Evolutionary conservation across 2,329 filamentous ascomycete genomes (phyloP), one percentile per base, ranked within the genome.

Genomic region (Cyphellophora europaea): DNA sequence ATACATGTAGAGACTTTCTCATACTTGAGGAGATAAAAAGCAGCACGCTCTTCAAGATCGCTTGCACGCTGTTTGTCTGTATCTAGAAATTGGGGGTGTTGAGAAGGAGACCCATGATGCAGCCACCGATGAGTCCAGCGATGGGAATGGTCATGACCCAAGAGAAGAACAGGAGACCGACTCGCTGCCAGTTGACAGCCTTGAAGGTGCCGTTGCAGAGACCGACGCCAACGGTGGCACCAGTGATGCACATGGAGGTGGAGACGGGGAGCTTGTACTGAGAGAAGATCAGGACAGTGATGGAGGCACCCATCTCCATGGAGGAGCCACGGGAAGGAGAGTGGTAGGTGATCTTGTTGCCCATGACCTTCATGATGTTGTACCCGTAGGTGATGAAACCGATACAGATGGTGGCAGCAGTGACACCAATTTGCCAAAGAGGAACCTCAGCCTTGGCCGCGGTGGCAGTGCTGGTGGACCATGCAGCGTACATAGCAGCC

Each of bases 311-410:
- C 72, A 87, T 73, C 55, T 87, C 82, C 81, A 87, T 87, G 33
- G 79, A 84, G 49, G 64, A 82, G 33, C 65, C 69, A 49, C 70
- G 54, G 44, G 57, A 65, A 4, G 71, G 71, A 3, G 69, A 73
- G 56, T 82, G 78, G 58, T 81, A 81, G 38, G 79, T 84, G 56
- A 83, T 77, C 60, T 82, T 82, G 69, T 86, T 87, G 35, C 82
- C 82, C 69, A 57, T 60, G 76, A 72, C 76, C 64, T 82, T 84
- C 80, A 86, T 86, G 62, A 86, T 86, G 66, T 86, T 85, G 65
- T 85, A 86, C 6, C 81, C 82, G 50, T 85, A 86, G 11, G 80
- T 85, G 52, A 78, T 66, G 38, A 86, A 67, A 47, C 81, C 82
- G 27, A 77, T 43, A 30, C 70, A 82, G 52, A 85, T 77, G 25